Evolutionary conservation across 148 eudicot species (phyloP).

Genomic region (Camellia granthamiana): DNA sequence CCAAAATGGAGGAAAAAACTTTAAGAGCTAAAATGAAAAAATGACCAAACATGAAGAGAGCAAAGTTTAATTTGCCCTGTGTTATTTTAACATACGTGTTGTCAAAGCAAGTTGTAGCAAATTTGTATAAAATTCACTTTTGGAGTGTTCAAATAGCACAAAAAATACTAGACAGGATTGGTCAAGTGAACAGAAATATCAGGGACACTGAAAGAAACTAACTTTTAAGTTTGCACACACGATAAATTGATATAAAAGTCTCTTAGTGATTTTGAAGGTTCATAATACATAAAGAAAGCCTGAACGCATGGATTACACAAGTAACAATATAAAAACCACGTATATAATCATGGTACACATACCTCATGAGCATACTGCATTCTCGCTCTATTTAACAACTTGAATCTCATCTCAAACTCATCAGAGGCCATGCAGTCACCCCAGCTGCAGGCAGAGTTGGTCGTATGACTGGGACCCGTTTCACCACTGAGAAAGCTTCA

Average conservation of each 20-base stretch:
- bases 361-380: background rate
- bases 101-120: too few species aligned
- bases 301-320: background rate
- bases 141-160: too few species aligned
- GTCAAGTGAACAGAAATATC: background rate
- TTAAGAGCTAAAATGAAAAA: too few species aligned
- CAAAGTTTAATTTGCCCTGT: too few species aligned
- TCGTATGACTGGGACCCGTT: conserved; percentile 70
- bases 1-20: too few species aligned
- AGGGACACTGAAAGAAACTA: background rate
- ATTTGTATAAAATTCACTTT: too few species aligned
- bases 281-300: conserved; percentile 16
- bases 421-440: conserved; percentile 67
- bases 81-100: too few species aligned
- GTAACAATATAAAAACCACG: too few species aligned
- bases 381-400: conserved; percentile 1
- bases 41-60: too few species aligned
- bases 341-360: background rate
- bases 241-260: conserved; percentile 4
- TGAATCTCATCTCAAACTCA: conserved; percentile 57
- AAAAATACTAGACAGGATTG: too few species aligned
- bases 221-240: conserved; percentile 8
- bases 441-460: conserved; percentile 80
- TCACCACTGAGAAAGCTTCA: conserved; percentile 91
- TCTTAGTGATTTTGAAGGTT: background rate